Evolutionary conservation across 495 filamentous ascomycete species (phyloP), one percentile per base, ranked within the genome.

Genomic region (Lasiosphaeria ovina): DNA sequence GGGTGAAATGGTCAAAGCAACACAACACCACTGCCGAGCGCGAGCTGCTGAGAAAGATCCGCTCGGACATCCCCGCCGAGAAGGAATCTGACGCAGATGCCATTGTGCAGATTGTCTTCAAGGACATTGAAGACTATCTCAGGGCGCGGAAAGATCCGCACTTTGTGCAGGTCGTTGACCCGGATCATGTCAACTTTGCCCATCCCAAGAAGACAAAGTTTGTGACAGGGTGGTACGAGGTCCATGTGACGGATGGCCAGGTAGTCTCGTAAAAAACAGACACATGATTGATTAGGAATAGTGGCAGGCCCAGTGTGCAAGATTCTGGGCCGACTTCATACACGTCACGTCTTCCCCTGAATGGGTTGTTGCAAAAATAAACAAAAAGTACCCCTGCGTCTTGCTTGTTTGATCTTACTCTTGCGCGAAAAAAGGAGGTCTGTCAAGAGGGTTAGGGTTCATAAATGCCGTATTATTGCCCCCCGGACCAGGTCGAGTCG

Each of bases 101-200:
- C n/a, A 10, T 51, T 10, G 49, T 51, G 6, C 49, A 51, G 24
- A 51, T 51, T 34, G 32, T 51, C 17, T 51, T 51, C 31, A 51
- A 51, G 31, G 49, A 51, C 32, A 32, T 51, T 14, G 7, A 51
- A 31, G 49, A 51, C 24, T 51, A 51, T 31, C 9, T 51, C 4
- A 32, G 49, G 31, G 49, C 34, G 8, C 16, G 49, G 24, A 9
- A 11, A 5, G 44, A 47, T 47, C 44, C 44, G 44, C 44, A 47
- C 5, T 47, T 47, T 14, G 16, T 47, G 2, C 12, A 47, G 5
- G 44, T 47, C 44, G 44, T 47, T 2, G 44, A 47, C 11, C 44
- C 44, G 12, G 44, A 47, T n/a, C 44, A 47, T 14, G 6, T n/a
- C 7, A 47, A 47, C 44, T 47, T 47, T 47, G 44, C 44, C 2